Evolutionary conservation across 768 basidiomycete genomes (phyloP).

Genomic region (Russula sp.): DNA sequence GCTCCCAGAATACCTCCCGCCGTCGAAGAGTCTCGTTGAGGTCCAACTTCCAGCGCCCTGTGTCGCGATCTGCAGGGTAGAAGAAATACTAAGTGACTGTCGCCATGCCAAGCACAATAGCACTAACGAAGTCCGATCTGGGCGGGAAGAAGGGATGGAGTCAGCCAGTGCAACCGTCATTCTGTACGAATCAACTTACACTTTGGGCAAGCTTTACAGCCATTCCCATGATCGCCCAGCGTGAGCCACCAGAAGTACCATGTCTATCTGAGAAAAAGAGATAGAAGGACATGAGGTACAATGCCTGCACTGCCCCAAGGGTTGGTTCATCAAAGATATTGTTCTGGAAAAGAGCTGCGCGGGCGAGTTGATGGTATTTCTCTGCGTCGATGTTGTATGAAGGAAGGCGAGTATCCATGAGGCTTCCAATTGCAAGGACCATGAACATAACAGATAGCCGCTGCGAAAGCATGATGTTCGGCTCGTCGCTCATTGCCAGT

Average conservation of each 20-base stretch:
- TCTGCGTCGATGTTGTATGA: constrained; percentile 53
- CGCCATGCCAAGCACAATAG: background rate
- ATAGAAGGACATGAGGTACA: constrained; percentile 55
- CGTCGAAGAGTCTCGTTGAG: constrained; percentile 55
- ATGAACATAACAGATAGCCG: constrained; percentile 58
- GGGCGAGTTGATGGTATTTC: constrained; percentile 57
- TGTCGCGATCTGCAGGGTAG: constrained; percentile 56
- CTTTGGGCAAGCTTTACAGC: constrained; percentile 69
- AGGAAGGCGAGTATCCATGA: constrained; percentile 57
- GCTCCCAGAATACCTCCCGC: constrained; percentile 59
- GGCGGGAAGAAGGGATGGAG: background rate
- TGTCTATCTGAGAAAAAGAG: constrained; percentile 47
- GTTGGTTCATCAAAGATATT: constrained; percentile 63
- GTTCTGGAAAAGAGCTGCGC: constrained; percentile 58
- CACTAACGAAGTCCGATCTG: constrained; percentile 70
- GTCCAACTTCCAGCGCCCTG: constrained; percentile 61
- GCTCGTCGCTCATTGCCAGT: constrained; percentile 44
- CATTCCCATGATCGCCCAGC: constrained; percentile 71
- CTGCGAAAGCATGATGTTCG: constrained; percentile 47
- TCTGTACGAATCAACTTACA: constrained; percentile 39
- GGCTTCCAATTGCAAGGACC: constrained; percentile 59
- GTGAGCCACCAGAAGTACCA: constrained; percentile 40
- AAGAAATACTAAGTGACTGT: constrained; percentile 16
- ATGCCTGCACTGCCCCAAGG: constrained; percentile 60
- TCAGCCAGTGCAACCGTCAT: constrained; percentile 27